Base-by-base conservation (phyloP, 345 rosid genomes). In the Brassica cretica region DNA sequence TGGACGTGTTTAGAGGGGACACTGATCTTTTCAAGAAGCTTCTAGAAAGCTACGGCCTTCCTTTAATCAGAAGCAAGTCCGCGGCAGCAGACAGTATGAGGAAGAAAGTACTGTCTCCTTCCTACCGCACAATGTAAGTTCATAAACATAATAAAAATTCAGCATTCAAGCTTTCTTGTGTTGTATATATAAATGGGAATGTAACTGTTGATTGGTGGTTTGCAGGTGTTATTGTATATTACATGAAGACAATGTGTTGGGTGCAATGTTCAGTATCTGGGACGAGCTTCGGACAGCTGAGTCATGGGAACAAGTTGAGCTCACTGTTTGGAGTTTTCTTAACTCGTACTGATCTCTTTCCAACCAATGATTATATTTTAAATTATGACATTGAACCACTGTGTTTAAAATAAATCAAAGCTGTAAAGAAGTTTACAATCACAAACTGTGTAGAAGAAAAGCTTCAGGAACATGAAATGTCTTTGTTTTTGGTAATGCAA, bases 231-330 rank as follows among this genome's bases (percentile, higher is more conserved):
- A 90, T 76, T 95, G 98, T 76, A 82, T 93, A 53, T 81, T 93
- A 76, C 93, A 92, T 75, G 93, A 95, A 2, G 99, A 92, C 46
- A 92, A 91, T 72, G 81, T 95, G 53, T 81, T 95, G 85, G 97
- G 96, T 19, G 89, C 98, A 21, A 86, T 95, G 65, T 95, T 89
- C 78, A 62, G 92, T 61, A 84, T 84, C 5, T 91, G 99, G 98
- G 87, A 85, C 66, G 92, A 90, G 64, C 93, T 90, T 59, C 73
- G 84, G 46, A 70, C 64, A 14, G 93, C 90, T 0, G 77, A 86
- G 24, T 84, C 98, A 55, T 93, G 97, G 99, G 94, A 95, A 83
- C 96, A 89, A 80, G 86, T 95, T 64, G 99, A 92, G 85, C 81
- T 67, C 41, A 74, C 81, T 0, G 97, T 90, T 6, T 95, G 98